Evolutionary conservation across 805 yeast species (phyloP), one percentile per base, ranked within the genome.

Genomic region (Zygosaccharomyces pseudorouxii): DNA sequence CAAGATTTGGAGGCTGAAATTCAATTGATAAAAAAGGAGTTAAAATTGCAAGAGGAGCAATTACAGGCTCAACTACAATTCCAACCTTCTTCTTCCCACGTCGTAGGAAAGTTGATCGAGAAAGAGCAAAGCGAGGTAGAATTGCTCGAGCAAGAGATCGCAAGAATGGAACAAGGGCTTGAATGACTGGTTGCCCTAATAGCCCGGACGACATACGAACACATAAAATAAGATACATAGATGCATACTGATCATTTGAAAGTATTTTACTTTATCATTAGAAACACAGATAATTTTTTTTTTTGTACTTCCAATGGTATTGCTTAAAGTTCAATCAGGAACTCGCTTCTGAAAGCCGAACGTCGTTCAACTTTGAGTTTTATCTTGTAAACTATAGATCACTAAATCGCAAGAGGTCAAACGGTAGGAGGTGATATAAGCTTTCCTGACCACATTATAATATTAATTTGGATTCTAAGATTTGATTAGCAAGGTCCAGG

Each of bases 81-180:
- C 31, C 49, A 38, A n/a, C 48, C 51, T 10, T 43, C 51, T 4
- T 47, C 57, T 10, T 52, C 58, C 3, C 48, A 52, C 28, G 55
- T 56, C 5, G 67, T 71, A 7, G 70, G 69, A 20, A 75, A 71
- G 33, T 52, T 73, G 45, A 75, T 80, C 1, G 63, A 55, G 4
- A 62, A 62, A 31, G 83, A 77, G 51, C 78, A 75, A 53, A 65
- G 59, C 16, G 80, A 76, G 54, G 73, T 81, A 7, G 61, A 53
- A 39, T 60, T 59, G 18, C 60, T 81, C 31, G 78, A 79, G 49
- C 55, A 51, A 16, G 67, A 72, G 45, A 53, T 78, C 5, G 46
- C 35, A 18, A 38, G 38, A n/a, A 30, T 52, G 10, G 47, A 47
- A 40, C 38, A 36, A 5, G 36, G 14, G 9, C 20, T 42, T 33